Base-by-base conservation (phyloP, 805 yeast species). In the Candida sanyiensis region DNA sequence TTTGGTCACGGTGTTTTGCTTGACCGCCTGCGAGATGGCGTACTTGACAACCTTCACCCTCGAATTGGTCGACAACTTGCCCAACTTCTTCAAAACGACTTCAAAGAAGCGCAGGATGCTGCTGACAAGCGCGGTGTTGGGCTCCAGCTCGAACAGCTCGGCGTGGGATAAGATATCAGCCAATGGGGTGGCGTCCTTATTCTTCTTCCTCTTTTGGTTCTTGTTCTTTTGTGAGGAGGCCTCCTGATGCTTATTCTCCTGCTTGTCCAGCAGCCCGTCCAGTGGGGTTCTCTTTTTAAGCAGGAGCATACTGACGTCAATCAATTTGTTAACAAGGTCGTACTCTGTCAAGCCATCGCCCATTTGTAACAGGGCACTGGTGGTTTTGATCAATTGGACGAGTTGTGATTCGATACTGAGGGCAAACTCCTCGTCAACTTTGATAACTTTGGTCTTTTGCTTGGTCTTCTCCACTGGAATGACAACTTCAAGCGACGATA, bases 151-250 rank as follows among this genome's bases (percentile, higher is more conserved):
- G 49, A 83, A 82, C 38, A 75, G 64, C 38, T 73, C 77, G 33
- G 78, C 67, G 56, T 82, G 84, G 1, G 88, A 77, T 33, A 81
- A 64, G 22, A 82, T 54, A 60, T 83, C 94, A 7, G 89, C 73
- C 45, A 80, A 59, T 4, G 87, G 77, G 20, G 67, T 66, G 1
- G 73, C 47, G 13, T 58, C 59, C 27, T 60, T 58, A 33, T 54
- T 58, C 46, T 68, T 73, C 50, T 67, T 69, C 50, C 64, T 59
- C 47, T 64, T 63, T 41, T 63, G 65, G 33, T 45, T 45, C 12
- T 39, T 32, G 15, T 34, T 40, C 16, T 25, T 17, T 39, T 51
- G 51, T 23, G 43, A 44, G 17, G 37, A 7, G 25, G 40, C 39
- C 22, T 33, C 27, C 38, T 50, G 34, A 36, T 49, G 42, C 73